Conservation (phyloP, 176 grass and related monocot species). For the Triticum dicoccoides region DNA sequence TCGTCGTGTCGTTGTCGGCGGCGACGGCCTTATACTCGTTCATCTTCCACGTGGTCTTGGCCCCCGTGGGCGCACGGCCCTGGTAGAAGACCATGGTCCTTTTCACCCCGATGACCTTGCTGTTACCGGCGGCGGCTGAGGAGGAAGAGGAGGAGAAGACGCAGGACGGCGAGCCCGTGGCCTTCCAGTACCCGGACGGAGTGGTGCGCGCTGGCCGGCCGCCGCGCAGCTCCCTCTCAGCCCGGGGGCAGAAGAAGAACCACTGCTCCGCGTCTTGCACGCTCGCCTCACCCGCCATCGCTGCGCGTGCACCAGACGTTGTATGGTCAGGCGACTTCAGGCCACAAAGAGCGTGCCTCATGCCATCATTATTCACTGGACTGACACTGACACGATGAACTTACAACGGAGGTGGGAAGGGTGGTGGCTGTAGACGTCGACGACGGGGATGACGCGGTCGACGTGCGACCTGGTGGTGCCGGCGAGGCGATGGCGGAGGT, state of each 20-base stretch:
- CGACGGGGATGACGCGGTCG: constrained; percentile 58
- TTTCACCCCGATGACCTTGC: constrained; percentile 45
- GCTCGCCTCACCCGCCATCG: constrained; percentile 46
- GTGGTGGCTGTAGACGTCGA: constrained; percentile 63
- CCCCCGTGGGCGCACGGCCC: constrained; percentile 34
- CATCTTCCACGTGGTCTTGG: constrained; percentile 71
- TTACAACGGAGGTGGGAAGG: constrained; percentile 59
- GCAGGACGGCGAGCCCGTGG: constrained; percentile 52
- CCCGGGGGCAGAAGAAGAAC: constrained; percentile 77
- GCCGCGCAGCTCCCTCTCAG: constrained; percentile 43
- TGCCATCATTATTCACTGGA: too few relatives aligned
- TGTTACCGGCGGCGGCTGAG: not conserved
- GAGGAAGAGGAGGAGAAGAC: constrained; percentile 38
- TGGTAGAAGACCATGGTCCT: constrained; percentile 74
- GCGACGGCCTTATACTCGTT: constrained; percentile 56
- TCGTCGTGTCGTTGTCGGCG: not conserved
- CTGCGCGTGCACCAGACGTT: not conserved
- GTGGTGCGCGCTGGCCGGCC: constrained; percentile 53
- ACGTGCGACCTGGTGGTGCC: constrained; percentile 26
- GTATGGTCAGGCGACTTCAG: not conserved
- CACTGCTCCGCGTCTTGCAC: constrained; percentile 55
- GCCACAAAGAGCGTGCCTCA: not conserved
- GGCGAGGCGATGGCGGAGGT: constrained; percentile 58
- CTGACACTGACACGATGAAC: not conserved
- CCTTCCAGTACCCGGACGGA: constrained; percentile 77